Conservation (phyloP, 441 rosid species). For the Flueggea neowawraea region DNA sequence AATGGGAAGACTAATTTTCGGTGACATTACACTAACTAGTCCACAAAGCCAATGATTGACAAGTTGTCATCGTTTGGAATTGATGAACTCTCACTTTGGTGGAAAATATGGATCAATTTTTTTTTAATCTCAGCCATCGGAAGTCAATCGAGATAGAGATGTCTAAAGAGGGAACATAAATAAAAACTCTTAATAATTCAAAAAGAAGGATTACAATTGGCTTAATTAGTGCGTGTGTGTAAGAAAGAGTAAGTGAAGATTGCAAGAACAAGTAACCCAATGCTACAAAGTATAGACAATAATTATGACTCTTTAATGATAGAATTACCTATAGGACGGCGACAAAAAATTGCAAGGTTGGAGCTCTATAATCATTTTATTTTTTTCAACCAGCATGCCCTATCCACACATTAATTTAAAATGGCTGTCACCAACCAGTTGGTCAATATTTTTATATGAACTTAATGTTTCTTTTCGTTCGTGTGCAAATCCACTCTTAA, state of each 20-base stretch:
- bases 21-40: conserved; percentile 15
- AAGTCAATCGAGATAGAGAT: no score
- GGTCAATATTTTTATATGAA: not conserved
- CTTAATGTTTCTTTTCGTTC: no score
- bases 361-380: conserved; percentile 16
- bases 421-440: conserved; percentile 2
- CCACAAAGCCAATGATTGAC: conserved; percentile 24
- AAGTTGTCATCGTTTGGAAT: conserved; percentile 21
- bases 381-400: conserved; percentile 14
- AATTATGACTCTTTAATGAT: conserved; percentile 18
- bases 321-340: conserved; percentile 20
- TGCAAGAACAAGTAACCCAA: not conserved
- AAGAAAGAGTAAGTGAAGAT: not conserved
- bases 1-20: conserved; percentile 4
- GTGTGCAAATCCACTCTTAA: no score
- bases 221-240: not conserved
- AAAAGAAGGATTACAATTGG: not conserved
- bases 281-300: conserved; percentile 1
- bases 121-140: no score
- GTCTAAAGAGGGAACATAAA: no score
- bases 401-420: conserved; percentile 13
- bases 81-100: not conserved
- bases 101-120: no score
- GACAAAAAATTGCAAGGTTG: conserved; percentile 3
- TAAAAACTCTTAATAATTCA: no score